Base-by-base conservation (phyloP, 495 filamentous ascomycete genomes). In the Lindgomyces ingoldianus region DNA sequence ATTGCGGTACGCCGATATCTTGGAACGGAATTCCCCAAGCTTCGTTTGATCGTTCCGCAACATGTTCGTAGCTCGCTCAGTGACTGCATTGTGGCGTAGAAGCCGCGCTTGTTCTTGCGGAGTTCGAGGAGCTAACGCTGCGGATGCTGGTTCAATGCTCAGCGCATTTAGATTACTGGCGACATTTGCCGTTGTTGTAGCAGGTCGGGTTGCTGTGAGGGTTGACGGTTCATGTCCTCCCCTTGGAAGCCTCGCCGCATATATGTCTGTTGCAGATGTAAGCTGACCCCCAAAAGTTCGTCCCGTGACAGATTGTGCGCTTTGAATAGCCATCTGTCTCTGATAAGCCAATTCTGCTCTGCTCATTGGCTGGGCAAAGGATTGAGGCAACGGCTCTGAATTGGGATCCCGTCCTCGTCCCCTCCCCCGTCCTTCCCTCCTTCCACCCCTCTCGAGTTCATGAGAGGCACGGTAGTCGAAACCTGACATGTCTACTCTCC, bases 341-440 rank as follows among this genome's bases (percentile, higher is more conserved):
- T 97, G 93, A 72, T 92, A 96, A 30, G 95, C 95, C 26, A 96
- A 77, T 73, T 98, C 90, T 66, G 93, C 94, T 76, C 94, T 78
- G 62, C 87, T 80, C 75, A 97, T 73, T 10, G 92, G 90, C 60
- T 94, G 91, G 0, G 90, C 91, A 42, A 88, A 90, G 27, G 90
- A 91, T 8, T 81, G 76, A 9, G 91, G 91, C 16, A 93, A 72
- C 24, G 90, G 78, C 57, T 97, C 93, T 1, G 90, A 80, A 72
- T 93, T 94, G 4, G 87, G 87, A 74, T 90, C 85, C 26, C 88
- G 81, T 12, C 88, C 88, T 57, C 87, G 77, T 14, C 88, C 86
- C 50, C 83, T 79, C 4, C 88, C 88, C 47, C 79, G 72, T n/a
- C 80, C 74, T 49, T 78, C 72, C 33, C 80, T 83, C 25, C 86